Evolutionary conservation across 2,329 filamentous ascomycete species (phyloP).

Genomic region (Venturiaceae sp.): DNA sequence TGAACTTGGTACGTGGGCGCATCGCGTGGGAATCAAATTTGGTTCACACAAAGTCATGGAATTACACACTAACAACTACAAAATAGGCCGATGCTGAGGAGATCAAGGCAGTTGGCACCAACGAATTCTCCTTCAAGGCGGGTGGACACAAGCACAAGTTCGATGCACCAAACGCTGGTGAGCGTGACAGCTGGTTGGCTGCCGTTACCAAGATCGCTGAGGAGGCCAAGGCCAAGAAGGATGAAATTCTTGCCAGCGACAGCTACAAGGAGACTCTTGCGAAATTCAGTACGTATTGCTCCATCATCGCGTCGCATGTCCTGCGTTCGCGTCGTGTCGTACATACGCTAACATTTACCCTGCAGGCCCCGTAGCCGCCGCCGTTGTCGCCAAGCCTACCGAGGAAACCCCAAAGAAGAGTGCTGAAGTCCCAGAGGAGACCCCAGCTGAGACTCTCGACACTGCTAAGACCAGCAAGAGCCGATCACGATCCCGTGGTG

Average conservation of each 20-base stretch:
- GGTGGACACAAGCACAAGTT: slow-evolving; percentile 89
- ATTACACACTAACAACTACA: slow-evolving; percentile 23
- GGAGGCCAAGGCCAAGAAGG: slow-evolving; percentile 74
- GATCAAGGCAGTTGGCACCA: slow-evolving; percentile 62
- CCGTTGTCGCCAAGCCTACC: slow-evolving; percentile 20
- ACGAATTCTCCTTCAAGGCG: slow-evolving; percentile 79
- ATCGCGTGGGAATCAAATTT: neutral
- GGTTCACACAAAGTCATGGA: neutral
- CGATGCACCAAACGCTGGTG: slow-evolving; percentile 63
- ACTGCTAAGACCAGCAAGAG: slow-evolving; percentile 45
- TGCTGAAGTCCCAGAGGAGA: slow-evolving; percentile 27
- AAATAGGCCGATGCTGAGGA: slow-evolving; percentile 56
- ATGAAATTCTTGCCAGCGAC: slow-evolving; percentile 66
- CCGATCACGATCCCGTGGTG: slow-evolving; percentile 49
- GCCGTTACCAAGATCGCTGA: slow-evolving; percentile 73
- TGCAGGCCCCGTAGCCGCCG: slow-evolving; percentile 27
- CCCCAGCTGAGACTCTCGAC: slow-evolving; percentile 18
- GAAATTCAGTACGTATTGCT: slow-evolving; percentile 49
- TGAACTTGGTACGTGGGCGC: slow-evolving; percentile 63
- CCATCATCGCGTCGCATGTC: neutral
- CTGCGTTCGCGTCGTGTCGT: slow-evolving; percentile 7
- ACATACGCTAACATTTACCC: slow-evolving; percentile 24
- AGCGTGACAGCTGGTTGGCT: slow-evolving; percentile 88
- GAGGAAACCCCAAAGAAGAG: slow-evolving; percentile 36
- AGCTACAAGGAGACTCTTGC: slow-evolving; percentile 81